phyloP scores from a whole-genome alignment of 345 rosid species.

The Chamaenerion angustifolium region DNA sequence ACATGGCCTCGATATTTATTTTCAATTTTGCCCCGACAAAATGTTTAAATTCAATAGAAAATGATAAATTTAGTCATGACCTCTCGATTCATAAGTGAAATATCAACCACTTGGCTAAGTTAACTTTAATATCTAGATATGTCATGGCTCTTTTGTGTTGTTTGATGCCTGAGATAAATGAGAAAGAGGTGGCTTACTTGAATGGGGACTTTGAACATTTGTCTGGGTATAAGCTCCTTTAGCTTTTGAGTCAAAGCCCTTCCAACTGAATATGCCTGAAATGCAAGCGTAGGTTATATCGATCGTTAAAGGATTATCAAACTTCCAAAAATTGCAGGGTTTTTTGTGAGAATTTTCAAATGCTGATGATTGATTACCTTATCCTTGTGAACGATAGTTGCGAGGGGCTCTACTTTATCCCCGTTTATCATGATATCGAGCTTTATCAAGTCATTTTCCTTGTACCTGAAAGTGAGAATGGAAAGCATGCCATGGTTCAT shows the following conservation, averaged over 20 bases:
- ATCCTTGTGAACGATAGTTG: slow-evolving; percentile 89
- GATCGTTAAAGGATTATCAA: not conserved
- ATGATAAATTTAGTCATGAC: no score
- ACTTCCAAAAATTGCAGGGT: not conserved
- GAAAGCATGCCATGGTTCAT: not conserved
- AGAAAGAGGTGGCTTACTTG: slow-evolving; percentile 37
- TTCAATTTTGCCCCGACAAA: no score
- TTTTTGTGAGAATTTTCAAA: not conserved
- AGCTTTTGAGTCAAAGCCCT: slow-evolving; percentile 93
- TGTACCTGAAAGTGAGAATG: slow-evolving; percentile 43
- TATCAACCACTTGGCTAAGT: no score
- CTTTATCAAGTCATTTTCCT: slow-evolving; percentile 67
- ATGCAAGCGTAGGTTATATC: slow-evolving; percentile 9
- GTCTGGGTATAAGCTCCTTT: slow-evolving; percentile 96
- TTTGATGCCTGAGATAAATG: not conserved
- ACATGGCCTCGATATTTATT: no score
- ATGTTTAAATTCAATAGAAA: no score
- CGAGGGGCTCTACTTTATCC: slow-evolving; percentile 74
- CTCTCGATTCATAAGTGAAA: no score
- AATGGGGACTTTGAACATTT: slow-evolving; percentile 96
- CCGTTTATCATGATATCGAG: slow-evolving; percentile 87
- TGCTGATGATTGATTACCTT: slow-evolving; percentile 33
- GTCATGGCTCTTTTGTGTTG: no score
- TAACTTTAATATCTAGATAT: no score
- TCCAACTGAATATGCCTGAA: slow-evolving; percentile 84